phyloP scores from a whole-genome alignment of 1,139 yeast species.

The Yamadazyma friedrichii region DNA sequence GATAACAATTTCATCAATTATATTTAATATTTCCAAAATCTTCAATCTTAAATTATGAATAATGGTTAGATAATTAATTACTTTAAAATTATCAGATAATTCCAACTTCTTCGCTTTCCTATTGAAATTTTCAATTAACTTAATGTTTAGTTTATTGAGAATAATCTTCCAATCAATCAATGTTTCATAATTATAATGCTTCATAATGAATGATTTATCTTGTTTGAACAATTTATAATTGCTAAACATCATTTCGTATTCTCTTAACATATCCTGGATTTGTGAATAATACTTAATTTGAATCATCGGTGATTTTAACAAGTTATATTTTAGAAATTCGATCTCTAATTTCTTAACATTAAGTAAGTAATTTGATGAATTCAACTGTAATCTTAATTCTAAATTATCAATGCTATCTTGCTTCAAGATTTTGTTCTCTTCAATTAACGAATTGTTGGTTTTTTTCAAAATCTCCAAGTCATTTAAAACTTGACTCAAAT shows the following conservation, averaged over 20 bases:
- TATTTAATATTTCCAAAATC: slow-evolving; percentile 4
- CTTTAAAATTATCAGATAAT: not conserved
- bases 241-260: slow-evolving; percentile 9
- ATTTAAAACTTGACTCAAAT: not conserved
- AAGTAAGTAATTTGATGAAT: slow-evolving; percentile 10
- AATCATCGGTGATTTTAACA: slow-evolving; percentile 10
- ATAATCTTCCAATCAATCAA: slow-evolving; percentile 13
- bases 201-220: slow-evolving; percentile 5
- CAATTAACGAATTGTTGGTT: slow-evolving; percentile 7
- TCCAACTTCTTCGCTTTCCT: slow-evolving; percentile 6
- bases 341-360: slow-evolving; percentile 10
- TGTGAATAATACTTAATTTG: slow-evolving; percentile 12
- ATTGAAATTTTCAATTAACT: slow-evolving; percentile 12
- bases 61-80: slow-evolving; percentile 7
- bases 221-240: slow-evolving; percentile 10
- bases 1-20: slow-evolving; percentile 12
- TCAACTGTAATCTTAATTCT: slow-evolving; percentile 10
- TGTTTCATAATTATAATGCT: slow-evolving; percentile 12
- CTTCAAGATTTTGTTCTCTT: slow-evolving; percentile 9
- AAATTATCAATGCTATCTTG: slow-evolving; percentile 8
- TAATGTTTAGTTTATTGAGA: slow-evolving; percentile 11
- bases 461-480: slow-evolving; percentile 4
- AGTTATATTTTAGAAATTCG: slow-evolving; percentile 8
- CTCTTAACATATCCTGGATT: slow-evolving; percentile 11
- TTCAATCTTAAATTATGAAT: slow-evolving; percentile 7